phyloP scores from a whole-genome alignment of 805 yeast genomes.

The Candida sithepensis region DNA sequence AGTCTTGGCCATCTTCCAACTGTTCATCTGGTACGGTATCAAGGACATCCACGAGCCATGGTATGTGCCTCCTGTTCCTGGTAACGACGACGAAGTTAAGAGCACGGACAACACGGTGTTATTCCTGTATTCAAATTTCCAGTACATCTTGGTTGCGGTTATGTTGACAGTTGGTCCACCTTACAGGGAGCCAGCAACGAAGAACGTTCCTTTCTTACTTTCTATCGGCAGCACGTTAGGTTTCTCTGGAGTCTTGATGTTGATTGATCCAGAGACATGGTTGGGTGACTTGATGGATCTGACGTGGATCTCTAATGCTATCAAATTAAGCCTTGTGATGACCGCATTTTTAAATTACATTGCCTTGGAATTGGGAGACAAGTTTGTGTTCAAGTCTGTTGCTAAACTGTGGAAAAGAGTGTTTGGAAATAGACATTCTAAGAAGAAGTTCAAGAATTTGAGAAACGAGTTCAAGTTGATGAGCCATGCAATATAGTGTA shows the following conservation, averaged over 20 bases:
- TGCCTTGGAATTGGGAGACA: slow-evolving; percentile 43
- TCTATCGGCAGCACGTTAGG: slow-evolving; percentile 51
- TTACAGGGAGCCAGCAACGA: slow-evolving; percentile 69
- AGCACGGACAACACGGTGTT: slow-evolving; percentile 88
- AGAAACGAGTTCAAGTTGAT: slow-evolving; percentile 23
- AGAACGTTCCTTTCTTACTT: slow-evolving; percentile 66
- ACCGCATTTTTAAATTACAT: slow-evolving; percentile 48
- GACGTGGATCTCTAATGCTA: slow-evolving; percentile 50
- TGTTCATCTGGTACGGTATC: slow-evolving; percentile 59
- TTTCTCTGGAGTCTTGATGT: slow-evolving; percentile 54
- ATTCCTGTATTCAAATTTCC: slow-evolving; percentile 79
- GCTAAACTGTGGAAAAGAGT: slow-evolving; percentile 38
- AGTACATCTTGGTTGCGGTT: slow-evolving; percentile 80
- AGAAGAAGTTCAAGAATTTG: slow-evolving; percentile 38
- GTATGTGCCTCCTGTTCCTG: slow-evolving; percentile 80
- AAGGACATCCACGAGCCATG: slow-evolving; percentile 50
- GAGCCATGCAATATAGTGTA: neutral
- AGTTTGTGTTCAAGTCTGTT: slow-evolving; percentile 37
- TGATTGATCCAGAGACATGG: slow-evolving; percentile 44
- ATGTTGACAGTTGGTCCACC: slow-evolving; percentile 93
- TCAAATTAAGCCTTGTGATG: slow-evolving; percentile 49
- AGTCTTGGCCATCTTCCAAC: slow-evolving; percentile 61
- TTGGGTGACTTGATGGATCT: slow-evolving; percentile 74
- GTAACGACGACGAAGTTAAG: slow-evolving; percentile 75
- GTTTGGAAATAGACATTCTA: slow-evolving; percentile 28